Conservation (phyloP, 768 basidiomycete species). For the Hortiboletus flavorubellus region DNA sequence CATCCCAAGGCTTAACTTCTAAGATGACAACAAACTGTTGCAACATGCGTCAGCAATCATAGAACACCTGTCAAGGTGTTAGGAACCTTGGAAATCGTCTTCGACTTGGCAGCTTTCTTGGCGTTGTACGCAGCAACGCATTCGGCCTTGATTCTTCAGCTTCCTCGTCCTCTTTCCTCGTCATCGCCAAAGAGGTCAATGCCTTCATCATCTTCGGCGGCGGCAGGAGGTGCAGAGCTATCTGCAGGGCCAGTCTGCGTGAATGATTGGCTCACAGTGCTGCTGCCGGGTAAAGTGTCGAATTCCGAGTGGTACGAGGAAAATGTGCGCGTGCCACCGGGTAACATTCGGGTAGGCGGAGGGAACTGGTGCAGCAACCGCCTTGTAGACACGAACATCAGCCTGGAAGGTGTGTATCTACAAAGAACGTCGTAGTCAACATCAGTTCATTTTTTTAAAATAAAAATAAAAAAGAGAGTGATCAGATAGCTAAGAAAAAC, state of each 20-base stretch:
- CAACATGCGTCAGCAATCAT: constrained; percentile 10
- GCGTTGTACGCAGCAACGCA: constrained; percentile 91
- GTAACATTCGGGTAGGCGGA: constrained; percentile 67
- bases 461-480: constrained; percentile 5
- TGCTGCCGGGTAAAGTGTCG: constrained; percentile 77
- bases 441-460: not conserved
- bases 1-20: constrained; percentile 99
- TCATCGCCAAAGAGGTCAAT: constrained; percentile 89
- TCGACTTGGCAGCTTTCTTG: constrained; percentile 90
- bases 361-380: constrained; percentile 65
- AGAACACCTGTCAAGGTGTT: not conserved
- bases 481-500: constrained; percentile 71
- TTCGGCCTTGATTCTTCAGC: constrained; percentile 83
- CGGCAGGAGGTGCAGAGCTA: constrained; percentile 45
- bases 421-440: constrained; percentile 11
- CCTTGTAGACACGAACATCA: constrained; percentile 89
- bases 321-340: constrained; percentile 94
- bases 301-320: constrained; percentile 80
- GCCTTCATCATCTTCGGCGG: constrained; percentile 55
- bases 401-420: constrained; percentile 93
- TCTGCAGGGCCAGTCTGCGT: constrained; percentile 44
- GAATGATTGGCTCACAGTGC: constrained; percentile 75
- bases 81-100: constrained; percentile 80
- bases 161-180: constrained; percentile 76
- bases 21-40: constrained; percentile 92